These are phyloP conservation scores for Kluyveromyces sp. DNA, from an alignment of 1,139 yeast genomes.

Conservation along the genomic window DNA sequence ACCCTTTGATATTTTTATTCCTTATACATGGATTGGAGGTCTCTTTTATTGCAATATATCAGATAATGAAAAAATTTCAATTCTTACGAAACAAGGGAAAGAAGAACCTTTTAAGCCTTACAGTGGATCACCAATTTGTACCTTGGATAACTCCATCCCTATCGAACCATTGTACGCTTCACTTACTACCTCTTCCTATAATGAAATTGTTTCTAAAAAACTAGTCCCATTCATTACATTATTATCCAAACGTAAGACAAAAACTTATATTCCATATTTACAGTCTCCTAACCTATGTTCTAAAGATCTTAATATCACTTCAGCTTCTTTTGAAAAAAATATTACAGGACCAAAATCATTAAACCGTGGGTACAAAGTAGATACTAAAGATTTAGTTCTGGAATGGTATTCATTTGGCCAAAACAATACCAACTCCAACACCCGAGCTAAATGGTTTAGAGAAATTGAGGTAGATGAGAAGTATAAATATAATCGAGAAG, in stretches of 20 bases:
- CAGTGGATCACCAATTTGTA: constrained; percentile 27
- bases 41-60: constrained; percentile 46
- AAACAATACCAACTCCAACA: background rate
- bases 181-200: constrained; percentile 43
- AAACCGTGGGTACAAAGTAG: background rate
- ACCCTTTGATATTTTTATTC: constrained; percentile 44
- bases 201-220: constrained; percentile 28
- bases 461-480: constrained; percentile 18
- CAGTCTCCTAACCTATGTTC: constrained; percentile 1
- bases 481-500: constrained; percentile 7
- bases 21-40: constrained; percentile 61
- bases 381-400: background rate
- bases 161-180: constrained; percentile 57
- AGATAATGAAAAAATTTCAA: constrained; percentile 19
- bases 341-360: background rate
- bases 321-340: background rate
- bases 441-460: constrained; percentile 12
- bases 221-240: constrained; percentile 6
- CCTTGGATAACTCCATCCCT: constrained; percentile 36
- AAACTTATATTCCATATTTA: constrained; percentile 44
- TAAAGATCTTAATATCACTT: background rate
- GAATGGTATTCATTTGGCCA: background rate
- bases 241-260: constrained; percentile 17
- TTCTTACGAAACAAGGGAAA: constrained; percentile 6
- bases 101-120: constrained; percentile 19